Evolutionary conservation across 202 grass and related monocot species (phyloP).

Genomic region (Miscanthus sacchariflorus): DNA sequence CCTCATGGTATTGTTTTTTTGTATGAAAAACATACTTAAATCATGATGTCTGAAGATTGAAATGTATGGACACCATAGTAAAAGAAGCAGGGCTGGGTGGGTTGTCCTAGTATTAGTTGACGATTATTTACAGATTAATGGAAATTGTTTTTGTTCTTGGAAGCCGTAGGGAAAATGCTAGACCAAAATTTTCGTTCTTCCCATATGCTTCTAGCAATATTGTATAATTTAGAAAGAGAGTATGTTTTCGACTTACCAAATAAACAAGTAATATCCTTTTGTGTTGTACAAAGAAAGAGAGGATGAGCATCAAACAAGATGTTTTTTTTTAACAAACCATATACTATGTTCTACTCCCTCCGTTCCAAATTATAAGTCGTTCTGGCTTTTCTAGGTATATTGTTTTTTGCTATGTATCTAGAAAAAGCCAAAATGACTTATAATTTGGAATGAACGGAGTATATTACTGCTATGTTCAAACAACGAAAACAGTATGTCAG

Average conservation of each 20-base stretch:
- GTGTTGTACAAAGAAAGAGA: not conserved
- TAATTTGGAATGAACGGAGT: too few relatives aligned
- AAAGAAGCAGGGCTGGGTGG: not conserved
- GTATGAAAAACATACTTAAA: not conserved
- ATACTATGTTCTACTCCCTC: not conserved
- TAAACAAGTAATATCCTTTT: not conserved
- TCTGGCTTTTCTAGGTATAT: not conserved
- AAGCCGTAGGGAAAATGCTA: not conserved
- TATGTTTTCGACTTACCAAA: conserved; percentile 1
- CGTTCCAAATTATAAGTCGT: not conserved
- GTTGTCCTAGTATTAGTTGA: not conserved
- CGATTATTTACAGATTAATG: not conserved
- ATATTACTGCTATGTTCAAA: not conserved
- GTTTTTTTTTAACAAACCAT: conserved; percentile 2
- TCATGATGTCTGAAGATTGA: not conserved
- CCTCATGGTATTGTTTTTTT: not conserved
- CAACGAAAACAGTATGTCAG: not conserved
- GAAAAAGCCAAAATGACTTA: too few relatives aligned
- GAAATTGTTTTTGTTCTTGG: not conserved
- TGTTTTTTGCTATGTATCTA: too few relatives aligned
- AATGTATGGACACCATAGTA: not conserved
- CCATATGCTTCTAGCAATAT: not conserved
- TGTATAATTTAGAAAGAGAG: not conserved
- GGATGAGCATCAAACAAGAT: not conserved
- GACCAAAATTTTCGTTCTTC: not conserved